phyloP scores from a whole-genome alignment of 2,329 filamentous ascomycete species.

The Exophiala bonariae region DNA sequence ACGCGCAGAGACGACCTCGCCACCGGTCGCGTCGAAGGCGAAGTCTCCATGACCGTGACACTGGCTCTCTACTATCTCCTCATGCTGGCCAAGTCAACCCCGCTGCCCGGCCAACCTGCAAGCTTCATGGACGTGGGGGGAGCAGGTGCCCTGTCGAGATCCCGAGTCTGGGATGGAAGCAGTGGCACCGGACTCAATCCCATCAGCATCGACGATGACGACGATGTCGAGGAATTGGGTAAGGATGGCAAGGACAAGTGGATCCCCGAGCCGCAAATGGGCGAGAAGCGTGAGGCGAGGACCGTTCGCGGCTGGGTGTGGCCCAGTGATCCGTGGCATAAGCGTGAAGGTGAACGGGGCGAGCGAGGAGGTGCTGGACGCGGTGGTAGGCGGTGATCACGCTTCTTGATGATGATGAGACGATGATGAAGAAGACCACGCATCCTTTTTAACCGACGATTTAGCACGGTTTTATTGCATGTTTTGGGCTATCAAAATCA shows the following conservation, averaged over 20 bases:
- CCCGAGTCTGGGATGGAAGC: conserved; percentile 45
- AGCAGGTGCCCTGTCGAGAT: conserved; percentile 57
- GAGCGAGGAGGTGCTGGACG: conserved; percentile 17
- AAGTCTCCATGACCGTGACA: conserved; percentile 54
- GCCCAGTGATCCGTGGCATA: conserved; percentile 61
- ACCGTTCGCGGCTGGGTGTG: conserved; percentile 62
- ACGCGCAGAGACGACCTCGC: conserved; percentile 17
- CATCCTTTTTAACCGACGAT: no score
- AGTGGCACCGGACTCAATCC: conserved; percentile 9
- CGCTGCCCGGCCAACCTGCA: conserved; percentile 56
- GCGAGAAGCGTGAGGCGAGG: conserved; percentile 63
- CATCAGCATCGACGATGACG: conserved; percentile 21
- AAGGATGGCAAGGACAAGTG: conserved; percentile 57
- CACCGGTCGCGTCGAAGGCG: conserved; percentile 9
- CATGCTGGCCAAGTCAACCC: conserved; percentile 63
- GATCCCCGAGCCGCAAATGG: conserved; percentile 61
- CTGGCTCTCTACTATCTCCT: conserved; percentile 65
- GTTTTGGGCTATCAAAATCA: background rate
- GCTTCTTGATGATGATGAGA: background rate
- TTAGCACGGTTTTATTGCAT: background rate
- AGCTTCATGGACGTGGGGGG: conserved; percentile 63
- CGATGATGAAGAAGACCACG: background rate
- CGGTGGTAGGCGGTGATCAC: conserved; percentile 16
- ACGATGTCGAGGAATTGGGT: conserved; percentile 26
- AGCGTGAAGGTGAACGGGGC: conserved; percentile 50